Percentiles rank a stretch among this genome's conserved stretches.
Conservation (phyloP, 2,329 filamentous ascomycete species). For the Aspergillus fructus region DNA sequence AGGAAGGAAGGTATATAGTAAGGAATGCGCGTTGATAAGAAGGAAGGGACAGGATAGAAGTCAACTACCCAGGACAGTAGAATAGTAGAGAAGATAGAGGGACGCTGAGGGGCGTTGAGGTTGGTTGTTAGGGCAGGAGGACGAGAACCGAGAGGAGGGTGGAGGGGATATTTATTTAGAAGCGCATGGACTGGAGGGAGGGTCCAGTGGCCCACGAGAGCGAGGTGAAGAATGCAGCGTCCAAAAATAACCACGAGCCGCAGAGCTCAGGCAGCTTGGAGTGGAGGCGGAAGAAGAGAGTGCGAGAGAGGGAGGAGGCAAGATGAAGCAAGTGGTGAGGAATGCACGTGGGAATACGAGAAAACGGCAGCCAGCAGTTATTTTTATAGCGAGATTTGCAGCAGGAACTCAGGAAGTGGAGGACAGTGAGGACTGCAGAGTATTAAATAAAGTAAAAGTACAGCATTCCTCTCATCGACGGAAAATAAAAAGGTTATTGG, state of each 20-base stretch:
- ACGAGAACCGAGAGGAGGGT: constrained; percentile 1
- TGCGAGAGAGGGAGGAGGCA: constrained; percentile 16
- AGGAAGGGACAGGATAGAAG: constrained; percentile 13
- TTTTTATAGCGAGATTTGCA: constrained; percentile 9
- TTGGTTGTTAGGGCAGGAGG: background rate
- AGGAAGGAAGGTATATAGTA: background rate
- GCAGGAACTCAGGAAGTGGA: constrained; percentile 2
- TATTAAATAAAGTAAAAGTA: background rate
- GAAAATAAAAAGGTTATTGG: constrained; percentile 1
- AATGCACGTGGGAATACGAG: constrained; percentile 29
- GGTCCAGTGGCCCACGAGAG: background rate
- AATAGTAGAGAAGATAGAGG: background rate
- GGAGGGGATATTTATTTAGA: constrained; percentile 3
- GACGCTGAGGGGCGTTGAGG: background rate
- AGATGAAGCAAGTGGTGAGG: constrained; percentile 15
- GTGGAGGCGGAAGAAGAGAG: background rate
- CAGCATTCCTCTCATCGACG: background rate
- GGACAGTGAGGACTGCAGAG: background rate
- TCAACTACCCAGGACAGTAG: constrained; percentile 8
- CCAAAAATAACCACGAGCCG: constrained; percentile 14
- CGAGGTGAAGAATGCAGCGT: constrained; percentile 12
- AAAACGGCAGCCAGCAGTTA: constrained; percentile 21
- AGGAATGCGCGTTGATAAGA: constrained; percentile 4
- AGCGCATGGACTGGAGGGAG: constrained; percentile 1
- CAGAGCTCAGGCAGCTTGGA: background rate